Conservation (phyloP, 139 green algal genomes). For the Chlorella sp. region DNA sequence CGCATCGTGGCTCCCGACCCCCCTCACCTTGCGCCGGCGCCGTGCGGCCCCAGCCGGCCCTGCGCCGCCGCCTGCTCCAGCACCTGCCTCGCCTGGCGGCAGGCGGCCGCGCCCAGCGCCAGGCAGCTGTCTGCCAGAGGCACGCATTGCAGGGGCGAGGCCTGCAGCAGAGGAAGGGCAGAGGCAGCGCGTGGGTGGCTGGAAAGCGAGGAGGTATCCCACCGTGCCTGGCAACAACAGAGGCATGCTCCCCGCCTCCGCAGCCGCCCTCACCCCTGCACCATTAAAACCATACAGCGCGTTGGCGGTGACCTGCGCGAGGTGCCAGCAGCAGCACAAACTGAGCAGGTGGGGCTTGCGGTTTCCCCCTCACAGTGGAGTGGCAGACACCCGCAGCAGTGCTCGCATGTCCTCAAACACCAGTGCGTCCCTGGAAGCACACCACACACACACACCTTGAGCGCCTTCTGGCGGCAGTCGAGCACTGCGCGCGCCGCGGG, state of each 20-base stretch:
- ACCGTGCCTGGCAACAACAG: too few relatives aligned
- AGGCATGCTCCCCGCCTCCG: too few relatives aligned
- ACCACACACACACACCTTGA: too few relatives aligned
- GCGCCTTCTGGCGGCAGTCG: constrained; percentile 79
- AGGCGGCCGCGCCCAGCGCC: constrained; percentile 61
- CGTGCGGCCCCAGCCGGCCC: constrained; percentile 30
- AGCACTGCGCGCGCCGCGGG: constrained; percentile 54
- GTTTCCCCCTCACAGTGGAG: too few relatives aligned
- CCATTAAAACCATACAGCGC: constrained; percentile 85
- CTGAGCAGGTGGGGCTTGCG: too few relatives aligned
- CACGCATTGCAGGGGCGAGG: constrained; percentile 72
- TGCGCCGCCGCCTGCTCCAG: constrained; percentile 28
- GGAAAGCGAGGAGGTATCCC: not conserved
- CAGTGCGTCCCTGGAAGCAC: too few relatives aligned
- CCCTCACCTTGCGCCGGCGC: constrained; percentile 19
- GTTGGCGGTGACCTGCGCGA: constrained; percentile 68
- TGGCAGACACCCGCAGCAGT: too few relatives aligned
- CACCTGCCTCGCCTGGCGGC: constrained; percentile 22
- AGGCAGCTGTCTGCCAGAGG: constrained; percentile 83
- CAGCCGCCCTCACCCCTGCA: too few relatives aligned
- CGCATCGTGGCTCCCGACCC: too few relatives aligned
- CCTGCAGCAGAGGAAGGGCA: constrained; percentile 6
- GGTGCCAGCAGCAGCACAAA: too few relatives aligned
- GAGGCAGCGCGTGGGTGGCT: not conserved
- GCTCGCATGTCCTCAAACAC: too few relatives aligned